Evolutionary conservation across 768 basidiomycete species (phyloP), one percentile per base, ranked within the genome.

Genomic region (Omphalotus guepiniiformis): DNA sequence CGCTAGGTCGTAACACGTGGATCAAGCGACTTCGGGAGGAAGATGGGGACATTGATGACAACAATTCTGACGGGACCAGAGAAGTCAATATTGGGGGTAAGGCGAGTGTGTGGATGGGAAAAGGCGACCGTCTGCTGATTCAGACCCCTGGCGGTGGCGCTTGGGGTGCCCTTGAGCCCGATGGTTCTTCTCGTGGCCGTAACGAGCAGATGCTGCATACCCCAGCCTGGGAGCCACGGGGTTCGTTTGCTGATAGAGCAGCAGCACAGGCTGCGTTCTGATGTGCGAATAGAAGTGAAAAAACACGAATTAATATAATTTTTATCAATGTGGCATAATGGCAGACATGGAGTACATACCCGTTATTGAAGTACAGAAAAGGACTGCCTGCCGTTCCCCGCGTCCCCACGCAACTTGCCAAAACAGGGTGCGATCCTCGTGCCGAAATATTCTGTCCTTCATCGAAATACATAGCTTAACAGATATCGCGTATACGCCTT

Each of bases 141-240:
- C 83, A 93, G 67, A 94, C 93, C 0, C 93, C 93, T 0, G 93
- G 93, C 1, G 93, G 85, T 7, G 93, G 93, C 6, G 93, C 82
- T 2, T 95, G 88, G 88, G 93, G 93, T 1, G 59, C 52, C 13
- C 54, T 57, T 8, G 69, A 70, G 46, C 16, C 23, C 15, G 65
- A 59, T 27, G 58, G 46, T 18, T 32, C 51, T 37, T 53, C 40
- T 37, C 6, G 6, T 23, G 28, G 39, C 29, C 18, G 37, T 52
- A 27, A 49, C 39, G 48, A 58, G 51, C 57, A 67, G n/a, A 49
- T 50, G 36, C 53, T 49, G 19, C 71, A 79, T 60, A 58, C 63
- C 36, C 64, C 58, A 23, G 68, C 63, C 23, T 87, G 85, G 85
- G 82, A 83, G 56, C 80, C 83, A n/a, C 66, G 85, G 47, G 85